phyloP scores from a whole-genome alignment of 352 stramenopile genomes.

The Phytophthora meadii region DNA sequence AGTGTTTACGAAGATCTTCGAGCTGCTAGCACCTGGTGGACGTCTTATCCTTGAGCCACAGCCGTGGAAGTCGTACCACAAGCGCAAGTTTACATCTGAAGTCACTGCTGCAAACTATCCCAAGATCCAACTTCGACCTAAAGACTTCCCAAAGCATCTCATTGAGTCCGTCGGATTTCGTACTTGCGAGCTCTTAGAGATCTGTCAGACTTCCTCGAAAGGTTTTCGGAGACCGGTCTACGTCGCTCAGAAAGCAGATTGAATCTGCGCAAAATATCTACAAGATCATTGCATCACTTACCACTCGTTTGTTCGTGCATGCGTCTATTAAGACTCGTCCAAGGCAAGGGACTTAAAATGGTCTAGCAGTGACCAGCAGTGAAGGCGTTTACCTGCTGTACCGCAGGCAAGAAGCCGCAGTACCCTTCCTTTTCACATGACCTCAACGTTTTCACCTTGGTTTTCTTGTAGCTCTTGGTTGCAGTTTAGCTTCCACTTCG shows the following conservation, averaged over 20 bases:
- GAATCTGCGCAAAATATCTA: conserved; percentile 18
- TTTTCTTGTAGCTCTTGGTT: neutral
- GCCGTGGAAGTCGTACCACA: conserved; percentile 90
- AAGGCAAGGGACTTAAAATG: conserved; percentile 22
- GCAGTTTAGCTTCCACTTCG: neutral
- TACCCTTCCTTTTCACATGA: conserved; percentile 13
- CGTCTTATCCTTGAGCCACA: conserved; percentile 87
- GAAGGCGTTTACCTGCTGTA: conserved; percentile 19
- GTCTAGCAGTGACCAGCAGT: conserved; percentile 26
- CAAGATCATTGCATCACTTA: conserved; percentile 32
- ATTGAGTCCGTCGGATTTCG: conserved; percentile 66
- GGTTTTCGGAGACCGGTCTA: conserved; percentile 82
- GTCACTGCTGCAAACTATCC: conserved; percentile 74
- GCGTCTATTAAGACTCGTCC: conserved; percentile 41
- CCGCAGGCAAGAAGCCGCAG: conserved; percentile 29
- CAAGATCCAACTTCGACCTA: conserved; percentile 74
- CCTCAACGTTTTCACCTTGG: conserved; percentile 14
- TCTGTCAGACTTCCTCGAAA: conserved; percentile 79
- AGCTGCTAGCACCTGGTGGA: conserved; percentile 68
- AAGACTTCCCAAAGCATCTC: conserved; percentile 75
- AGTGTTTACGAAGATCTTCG: conserved; percentile 75
- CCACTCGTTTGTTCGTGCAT: conserved; percentile 42
- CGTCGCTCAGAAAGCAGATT: conserved; percentile 63
- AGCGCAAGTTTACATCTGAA: conserved; percentile 87
- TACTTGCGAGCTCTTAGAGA: conserved; percentile 73